These are phyloP conservation scores for Botrytis pseudocinerea DNA, from an alignment of 2,329 filamentous ascomycete species.

Conservation along the genomic window DNA sequence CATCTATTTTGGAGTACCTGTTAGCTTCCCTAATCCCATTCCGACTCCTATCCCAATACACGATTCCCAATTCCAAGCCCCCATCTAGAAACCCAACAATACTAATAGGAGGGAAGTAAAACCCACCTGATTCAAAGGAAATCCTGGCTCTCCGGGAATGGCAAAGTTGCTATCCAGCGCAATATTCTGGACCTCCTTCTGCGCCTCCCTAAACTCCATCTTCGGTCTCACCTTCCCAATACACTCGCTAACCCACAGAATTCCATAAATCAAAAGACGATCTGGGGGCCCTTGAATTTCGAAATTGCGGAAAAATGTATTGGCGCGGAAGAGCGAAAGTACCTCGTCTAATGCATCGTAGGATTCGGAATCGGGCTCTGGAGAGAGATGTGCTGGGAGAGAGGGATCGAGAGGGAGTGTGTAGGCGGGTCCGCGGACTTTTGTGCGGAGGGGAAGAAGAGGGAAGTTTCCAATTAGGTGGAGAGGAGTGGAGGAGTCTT, in stretches of 20 bases:
- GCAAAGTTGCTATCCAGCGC: slow-evolving; percentile 93
- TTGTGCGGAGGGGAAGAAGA: slow-evolving; percentile 89
- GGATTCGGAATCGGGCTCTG: slow-evolving; percentile 83
- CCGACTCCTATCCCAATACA: not conserved
- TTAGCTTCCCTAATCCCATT: not conserved
- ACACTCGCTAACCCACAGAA: slow-evolving; percentile 90
- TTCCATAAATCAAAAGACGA: slow-evolving; percentile 92
- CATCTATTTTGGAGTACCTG: slow-evolving; percentile 52
- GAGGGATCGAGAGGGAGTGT: slow-evolving; percentile 63
- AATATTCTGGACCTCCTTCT: slow-evolving; percentile 80
- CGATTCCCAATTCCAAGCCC: not conserved
- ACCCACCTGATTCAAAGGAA: slow-evolving; percentile 83
- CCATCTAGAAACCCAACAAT: not conserved
- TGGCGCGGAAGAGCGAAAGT: slow-evolving; percentile 88
- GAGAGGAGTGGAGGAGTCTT: slow-evolving; percentile 60
- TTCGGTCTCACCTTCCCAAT: slow-evolving; percentile 80
- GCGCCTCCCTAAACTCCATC: slow-evolving; percentile 61
- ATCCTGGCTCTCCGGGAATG: slow-evolving; percentile 88
- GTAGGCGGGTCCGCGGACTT: slow-evolving; percentile 92
- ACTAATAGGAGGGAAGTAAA: not conserved
- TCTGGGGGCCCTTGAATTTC: slow-evolving; percentile 97
- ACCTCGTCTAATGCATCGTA: slow-evolving; percentile 98
- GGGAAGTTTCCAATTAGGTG: slow-evolving; percentile 83
- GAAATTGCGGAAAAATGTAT: slow-evolving; percentile 99
- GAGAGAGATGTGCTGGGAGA: slow-evolving; percentile 52